phyloP scores from a whole-genome alignment of 345 rosid genomes.

The Nephelium lappaceum region DNA sequence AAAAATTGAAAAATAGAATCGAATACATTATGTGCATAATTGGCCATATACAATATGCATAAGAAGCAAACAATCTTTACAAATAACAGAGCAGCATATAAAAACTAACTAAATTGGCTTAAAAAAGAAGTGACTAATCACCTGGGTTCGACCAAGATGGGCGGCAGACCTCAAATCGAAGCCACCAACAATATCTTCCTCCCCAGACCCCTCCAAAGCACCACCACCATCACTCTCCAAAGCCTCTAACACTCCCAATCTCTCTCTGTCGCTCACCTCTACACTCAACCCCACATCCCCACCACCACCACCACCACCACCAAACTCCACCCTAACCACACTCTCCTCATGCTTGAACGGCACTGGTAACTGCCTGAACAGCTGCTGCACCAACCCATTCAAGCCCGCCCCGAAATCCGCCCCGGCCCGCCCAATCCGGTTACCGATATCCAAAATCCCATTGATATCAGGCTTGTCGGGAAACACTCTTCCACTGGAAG shows the following conservation, averaged over 20 bases:
- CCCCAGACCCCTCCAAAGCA: constrained; percentile 36
- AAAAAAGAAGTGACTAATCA: constrained; percentile 16
- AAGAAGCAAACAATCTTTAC: neutral
- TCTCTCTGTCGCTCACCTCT: constrained; percentile 34
- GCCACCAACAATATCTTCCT: constrained; percentile 52
- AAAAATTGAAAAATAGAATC: neutral
- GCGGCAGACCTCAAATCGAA: constrained; percentile 55
- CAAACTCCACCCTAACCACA: constrained; percentile 26
- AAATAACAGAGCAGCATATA: no score
- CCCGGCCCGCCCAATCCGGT: constrained; percentile 84
- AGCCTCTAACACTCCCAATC: constrained; percentile 45
- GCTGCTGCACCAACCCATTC: constrained; percentile 78
- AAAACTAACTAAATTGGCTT: neutral
- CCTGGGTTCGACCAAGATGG: constrained; percentile 70
- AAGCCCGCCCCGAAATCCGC: constrained; percentile 79
- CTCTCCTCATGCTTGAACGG: constrained; percentile 66
- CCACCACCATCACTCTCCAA: constrained; percentile 34
- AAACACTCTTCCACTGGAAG: constrained; percentile 48
- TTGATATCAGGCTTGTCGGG: constrained; percentile 47
- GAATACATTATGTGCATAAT: neutral
- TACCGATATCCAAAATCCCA: constrained; percentile 80
- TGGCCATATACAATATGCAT: neutral
- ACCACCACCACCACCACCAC: constrained; percentile 34
- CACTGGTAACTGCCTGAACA: constrained; percentile 69
- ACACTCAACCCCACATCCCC: constrained; percentile 28